Percentiles rank a stretch among this genome's conserved stretches.
phyloP scores from a whole-genome alignment of 331 rosid species.

The Phaseolus coccineus region DNA sequence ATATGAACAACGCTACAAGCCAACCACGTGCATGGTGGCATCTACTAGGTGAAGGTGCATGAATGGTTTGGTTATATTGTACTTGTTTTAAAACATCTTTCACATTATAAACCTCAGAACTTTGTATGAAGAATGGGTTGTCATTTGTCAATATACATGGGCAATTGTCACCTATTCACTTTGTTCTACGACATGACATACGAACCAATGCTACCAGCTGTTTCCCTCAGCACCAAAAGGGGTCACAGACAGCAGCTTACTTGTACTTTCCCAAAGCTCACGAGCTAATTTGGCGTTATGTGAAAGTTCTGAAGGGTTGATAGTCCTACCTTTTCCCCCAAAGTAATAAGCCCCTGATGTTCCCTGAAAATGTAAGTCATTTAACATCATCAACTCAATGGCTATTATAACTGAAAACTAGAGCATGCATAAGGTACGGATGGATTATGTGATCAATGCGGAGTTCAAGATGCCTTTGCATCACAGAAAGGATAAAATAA shows the following conservation, averaged over 20 bases:
- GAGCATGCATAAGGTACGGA: neutral
- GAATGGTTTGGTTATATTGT: neutral
- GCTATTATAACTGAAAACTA: neutral
- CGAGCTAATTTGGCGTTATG: slow-evolving; percentile 60
- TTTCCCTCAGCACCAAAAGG: slow-evolving; percentile 52
- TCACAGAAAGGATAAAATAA: slow-evolving; percentile 20
- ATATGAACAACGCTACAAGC: neutral
- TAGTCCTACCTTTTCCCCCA: slow-evolving; percentile 75
- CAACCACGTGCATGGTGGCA: neutral
- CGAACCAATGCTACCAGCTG: slow-evolving; percentile 33
- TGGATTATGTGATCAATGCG: neutral
- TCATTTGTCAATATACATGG: slow-evolving; percentile 34
- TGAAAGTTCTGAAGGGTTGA: slow-evolving; percentile 66
- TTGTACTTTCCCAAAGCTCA: slow-evolving; percentile 78
- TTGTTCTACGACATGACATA: neutral
- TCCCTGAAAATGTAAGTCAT: slow-evolving; percentile 62
- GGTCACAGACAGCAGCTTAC: slow-evolving; percentile 58
- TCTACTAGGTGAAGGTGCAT: neutral
- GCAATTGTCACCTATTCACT: slow-evolving; percentile 29
- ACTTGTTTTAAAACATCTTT: neutral
- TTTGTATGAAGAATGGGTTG: slow-evolving; percentile 28
- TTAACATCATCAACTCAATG: slow-evolving; percentile 23
- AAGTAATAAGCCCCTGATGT: slow-evolving; percentile 77
- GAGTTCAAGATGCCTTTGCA: slow-evolving; percentile 31
- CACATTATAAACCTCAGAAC: slow-evolving; percentile 19